These are phyloP conservation scores for Chimonanthus praecox DNA, from an alignment of 164 flowering plant species.

Conservation along the genomic window DNA sequence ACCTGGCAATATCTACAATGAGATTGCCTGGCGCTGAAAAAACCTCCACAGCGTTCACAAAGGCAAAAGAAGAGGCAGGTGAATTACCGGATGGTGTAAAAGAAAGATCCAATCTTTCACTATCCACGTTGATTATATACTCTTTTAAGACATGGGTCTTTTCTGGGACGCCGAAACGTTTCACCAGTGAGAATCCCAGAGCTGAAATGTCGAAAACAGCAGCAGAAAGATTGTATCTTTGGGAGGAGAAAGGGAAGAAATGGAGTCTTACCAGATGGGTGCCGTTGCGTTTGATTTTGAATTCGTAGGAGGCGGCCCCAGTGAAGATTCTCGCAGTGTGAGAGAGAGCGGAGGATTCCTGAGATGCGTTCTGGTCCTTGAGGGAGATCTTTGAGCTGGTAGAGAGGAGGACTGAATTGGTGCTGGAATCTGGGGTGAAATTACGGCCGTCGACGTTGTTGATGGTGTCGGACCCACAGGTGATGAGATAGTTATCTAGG, in stretches of 20 bases:
- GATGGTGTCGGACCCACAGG: slow-evolving; percentile 57
- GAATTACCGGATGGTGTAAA: slow-evolving; percentile 36
- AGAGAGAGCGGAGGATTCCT: slow-evolving; percentile 6
- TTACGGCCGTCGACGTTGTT: slow-evolving; percentile 24
- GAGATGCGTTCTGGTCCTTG: not conserved
- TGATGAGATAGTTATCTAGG: slow-evolving; percentile 36
- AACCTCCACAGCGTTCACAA: slow-evolving; percentile 70
- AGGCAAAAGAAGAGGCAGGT: slow-evolving; percentile 38
- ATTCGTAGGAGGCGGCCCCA: slow-evolving; percentile 3
- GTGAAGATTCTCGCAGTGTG: slow-evolving; percentile 10
- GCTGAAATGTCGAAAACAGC: slow-evolving; percentile 11
- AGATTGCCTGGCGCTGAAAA: slow-evolving; percentile 62
- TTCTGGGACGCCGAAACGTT: not conserved
- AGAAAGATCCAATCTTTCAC: slow-evolving; percentile 33
- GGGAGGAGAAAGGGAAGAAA: slow-evolving; percentile 8
- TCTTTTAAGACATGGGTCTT: slow-evolving; percentile 6
- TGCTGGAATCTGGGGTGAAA: slow-evolving; percentile 5
- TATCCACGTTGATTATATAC: not conserved
- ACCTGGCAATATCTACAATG: slow-evolving; percentile 36
- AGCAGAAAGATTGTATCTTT: slow-evolving; percentile 6
- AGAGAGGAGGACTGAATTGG: slow-evolving; percentile 1
- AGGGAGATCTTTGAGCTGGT: not conserved
- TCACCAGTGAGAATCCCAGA: slow-evolving; percentile 5
- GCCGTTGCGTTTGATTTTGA: slow-evolving; percentile 5
- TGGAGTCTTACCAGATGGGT: slow-evolving; percentile 12